Evolutionary conservation across 164 flowering plant species (phyloP).

Genomic region (Liquidambar formosana): DNA sequence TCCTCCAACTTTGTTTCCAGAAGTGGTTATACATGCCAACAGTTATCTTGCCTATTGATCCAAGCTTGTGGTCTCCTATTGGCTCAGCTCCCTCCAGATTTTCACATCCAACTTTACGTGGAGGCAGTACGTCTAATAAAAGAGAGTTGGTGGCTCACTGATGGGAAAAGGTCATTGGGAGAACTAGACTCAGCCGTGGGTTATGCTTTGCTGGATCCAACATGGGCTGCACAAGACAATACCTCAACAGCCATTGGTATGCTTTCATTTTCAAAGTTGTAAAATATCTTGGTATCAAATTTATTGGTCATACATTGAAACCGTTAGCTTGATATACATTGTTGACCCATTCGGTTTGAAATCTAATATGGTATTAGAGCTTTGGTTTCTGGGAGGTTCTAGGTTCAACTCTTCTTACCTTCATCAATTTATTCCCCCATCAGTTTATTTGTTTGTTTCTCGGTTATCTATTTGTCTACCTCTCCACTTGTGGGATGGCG

Average conservation of each 20-base stretch:
- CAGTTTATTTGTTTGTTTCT: no score
- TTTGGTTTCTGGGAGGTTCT: no score
- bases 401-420: no score
- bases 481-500: no score
- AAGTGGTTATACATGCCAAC: constrained; percentile 91
- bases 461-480: no score
- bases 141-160: constrained; percentile 95
- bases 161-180: constrained; percentile 66
- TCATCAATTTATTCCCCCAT: no score
- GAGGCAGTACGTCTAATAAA: constrained; percentile 86
- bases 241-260: constrained; percentile 97
- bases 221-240: constrained; percentile 98
- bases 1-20: constrained; percentile 75
- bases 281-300: no score
- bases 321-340: no score
- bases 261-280: no score
- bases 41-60: constrained; percentile 85
- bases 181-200: constrained; percentile 94
- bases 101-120: constrained; percentile 78
- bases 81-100: constrained; percentile 95
- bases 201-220: constrained; percentile 91
- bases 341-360: no score
- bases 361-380: no score
- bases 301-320: no score
- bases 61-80: constrained; percentile 96